phyloP scores from a whole-genome alignment of 192 early-diverging fungal species.

The Podila clonocystis region DNA sequence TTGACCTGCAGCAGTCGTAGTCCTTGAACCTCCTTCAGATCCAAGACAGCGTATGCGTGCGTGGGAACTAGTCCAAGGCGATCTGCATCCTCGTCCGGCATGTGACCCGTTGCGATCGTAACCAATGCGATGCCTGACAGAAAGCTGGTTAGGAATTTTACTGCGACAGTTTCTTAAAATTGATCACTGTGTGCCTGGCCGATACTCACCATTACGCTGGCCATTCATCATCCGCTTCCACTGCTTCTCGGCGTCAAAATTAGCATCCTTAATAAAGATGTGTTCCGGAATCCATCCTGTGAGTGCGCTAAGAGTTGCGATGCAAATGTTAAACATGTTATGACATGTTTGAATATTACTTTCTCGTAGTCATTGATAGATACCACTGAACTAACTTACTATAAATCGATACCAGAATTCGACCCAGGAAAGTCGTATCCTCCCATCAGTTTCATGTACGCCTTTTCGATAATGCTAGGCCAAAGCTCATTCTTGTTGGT shows the following conservation, averaged over 20 bases:
- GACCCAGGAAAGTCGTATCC: constrained; percentile 96
- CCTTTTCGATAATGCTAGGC: constrained; percentile 92
- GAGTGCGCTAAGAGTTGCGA: constrained; percentile 63
- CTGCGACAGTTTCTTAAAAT: neutral
- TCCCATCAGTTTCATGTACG: constrained; percentile 96
- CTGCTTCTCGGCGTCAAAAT: constrained; percentile 71
- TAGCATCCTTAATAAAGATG: constrained; percentile 81
- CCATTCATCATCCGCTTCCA: constrained; percentile 81
- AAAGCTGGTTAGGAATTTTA: neutral
- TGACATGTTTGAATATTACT: neutral
- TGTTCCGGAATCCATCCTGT: constrained; percentile 97
- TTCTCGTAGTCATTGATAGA: constrained; percentile 13
- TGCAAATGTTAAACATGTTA: neutral
- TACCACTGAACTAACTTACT: constrained; percentile 51
- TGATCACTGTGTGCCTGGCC: neutral
- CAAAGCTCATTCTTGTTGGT: constrained; percentile 78
- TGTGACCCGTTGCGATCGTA: constrained; percentile 87
- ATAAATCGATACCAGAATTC: constrained; percentile 92
- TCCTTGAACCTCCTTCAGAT: constrained; percentile 66
- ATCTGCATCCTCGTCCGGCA: constrained; percentile 70
- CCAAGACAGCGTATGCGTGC: constrained; percentile 91
- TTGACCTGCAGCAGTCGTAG: constrained; percentile 83
- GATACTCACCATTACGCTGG: constrained; percentile 61
- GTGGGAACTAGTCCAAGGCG: constrained; percentile 82
- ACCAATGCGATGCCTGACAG: constrained; percentile 73